Percentiles rank a stretch among this genome's conserved stretches.
These are phyloP conservation scores for Boletus rex-veris DNA, from an alignment of 768 basidiomycete genomes.

Conservation along the genomic window DNA sequence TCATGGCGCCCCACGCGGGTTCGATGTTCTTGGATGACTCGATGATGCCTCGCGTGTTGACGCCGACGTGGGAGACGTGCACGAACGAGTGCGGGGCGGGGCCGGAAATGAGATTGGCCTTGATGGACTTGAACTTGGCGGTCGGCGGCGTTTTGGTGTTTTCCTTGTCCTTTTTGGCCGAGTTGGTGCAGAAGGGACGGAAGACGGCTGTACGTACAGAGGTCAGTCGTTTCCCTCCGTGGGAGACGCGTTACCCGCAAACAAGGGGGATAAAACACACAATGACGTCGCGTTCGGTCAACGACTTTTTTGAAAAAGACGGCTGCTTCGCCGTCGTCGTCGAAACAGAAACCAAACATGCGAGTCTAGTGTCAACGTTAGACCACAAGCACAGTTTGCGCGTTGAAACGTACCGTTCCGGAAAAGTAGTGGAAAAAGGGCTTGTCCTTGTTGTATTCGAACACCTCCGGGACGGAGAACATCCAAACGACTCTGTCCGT, in stretches of 20 bases:
- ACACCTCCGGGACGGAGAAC: conserved; percentile 56
- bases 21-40: conserved; percentile 54
- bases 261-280: conserved; percentile 11
- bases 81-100: conserved; percentile 61
- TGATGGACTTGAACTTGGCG: conserved; percentile 33
- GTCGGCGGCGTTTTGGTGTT: conserved; percentile 35
- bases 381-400: neutral
- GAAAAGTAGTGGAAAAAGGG: conserved; percentile 92
- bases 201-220: conserved; percentile 19
- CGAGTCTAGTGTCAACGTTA: conserved; percentile 28
- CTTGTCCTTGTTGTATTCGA: conserved; percentile 77
- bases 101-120: conserved; percentile 46
- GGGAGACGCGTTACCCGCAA: neutral
- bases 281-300: conserved; percentile 45
- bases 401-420: conserved; percentile 59
- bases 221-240: neutral
- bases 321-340: conserved; percentile 58
- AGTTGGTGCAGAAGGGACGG: conserved; percentile 27
- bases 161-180: conserved; percentile 22
- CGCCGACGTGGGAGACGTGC: conserved; percentile 63
- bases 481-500: conserved; percentile 63
- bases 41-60: conserved; percentile 47
- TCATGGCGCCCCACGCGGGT: conserved; percentile 49
- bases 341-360: conserved; percentile 54
- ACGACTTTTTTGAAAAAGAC: conserved; percentile 59